These are phyloP conservation scores for Nakaseomyces bracarensis DNA, from an alignment of 1,139 yeast species.

Conservation along the genomic window DNA sequence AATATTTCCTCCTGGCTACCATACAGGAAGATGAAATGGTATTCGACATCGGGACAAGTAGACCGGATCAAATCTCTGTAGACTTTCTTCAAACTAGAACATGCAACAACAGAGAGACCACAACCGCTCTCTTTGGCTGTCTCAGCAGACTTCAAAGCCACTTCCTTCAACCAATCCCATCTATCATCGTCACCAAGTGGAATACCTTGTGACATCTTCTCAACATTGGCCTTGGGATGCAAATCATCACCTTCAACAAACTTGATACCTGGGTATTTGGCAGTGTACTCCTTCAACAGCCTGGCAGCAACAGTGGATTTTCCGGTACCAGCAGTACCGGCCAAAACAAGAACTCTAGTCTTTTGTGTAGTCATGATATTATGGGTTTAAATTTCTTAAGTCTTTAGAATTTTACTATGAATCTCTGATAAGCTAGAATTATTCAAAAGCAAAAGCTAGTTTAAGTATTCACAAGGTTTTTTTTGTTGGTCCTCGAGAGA, in stretches of 20 bases:
- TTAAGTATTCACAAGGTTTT: no score
- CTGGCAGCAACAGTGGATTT: slow-evolving; percentile 68
- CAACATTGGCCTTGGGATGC: slow-evolving; percentile 66
- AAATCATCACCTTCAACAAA: slow-evolving; percentile 80
- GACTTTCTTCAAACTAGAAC: slow-evolving; percentile 70
- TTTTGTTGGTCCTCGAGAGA: no score
- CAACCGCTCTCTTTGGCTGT: slow-evolving; percentile 31
- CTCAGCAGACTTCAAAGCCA: slow-evolving; percentile 39
- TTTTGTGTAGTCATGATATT: slow-evolving; percentile 6
- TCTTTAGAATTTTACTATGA: no score
- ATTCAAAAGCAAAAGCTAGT: no score
- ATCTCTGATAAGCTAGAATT: no score
- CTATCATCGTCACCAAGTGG: slow-evolving; percentile 86
- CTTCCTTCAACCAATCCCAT: slow-evolving; percentile 71
- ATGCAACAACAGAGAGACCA: slow-evolving; percentile 52
- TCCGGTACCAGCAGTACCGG: slow-evolving; percentile 96
- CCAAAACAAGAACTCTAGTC: slow-evolving; percentile 39
- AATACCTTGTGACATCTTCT: slow-evolving; percentile 71
- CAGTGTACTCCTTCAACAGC: slow-evolving; percentile 33
- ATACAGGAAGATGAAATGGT: slow-evolving; percentile 58
- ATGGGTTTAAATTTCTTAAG: neutral
- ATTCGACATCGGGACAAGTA: slow-evolving; percentile 35
- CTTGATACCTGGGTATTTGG: slow-evolving; percentile 35
- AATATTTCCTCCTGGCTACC: slow-evolving; percentile 55
- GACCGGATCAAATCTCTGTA: slow-evolving; percentile 56